These are phyloP conservation scores for Magnolia kwangsiensis DNA, from an alignment of 164 flowering plant species.

Conservation along the genomic window DNA sequence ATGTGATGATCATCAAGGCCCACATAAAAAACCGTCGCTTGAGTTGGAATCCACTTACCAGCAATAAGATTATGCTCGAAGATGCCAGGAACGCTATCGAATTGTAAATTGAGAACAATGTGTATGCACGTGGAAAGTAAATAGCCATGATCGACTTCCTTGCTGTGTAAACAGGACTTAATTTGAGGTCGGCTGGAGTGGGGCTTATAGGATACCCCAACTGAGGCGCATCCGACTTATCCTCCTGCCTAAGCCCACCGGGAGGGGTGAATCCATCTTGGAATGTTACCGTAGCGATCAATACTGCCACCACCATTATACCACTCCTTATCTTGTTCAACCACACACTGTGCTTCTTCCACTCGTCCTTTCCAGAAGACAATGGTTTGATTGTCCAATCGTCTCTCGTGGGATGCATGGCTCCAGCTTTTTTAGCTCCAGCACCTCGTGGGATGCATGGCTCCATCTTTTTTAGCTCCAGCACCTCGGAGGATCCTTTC, in stretches of 20 bases:
- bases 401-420: not conserved
- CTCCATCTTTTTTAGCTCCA: not conserved
- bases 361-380: not conserved
- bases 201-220: too few relatives aligned
- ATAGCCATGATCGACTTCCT: not conserved
- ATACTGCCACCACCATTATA: not conserved
- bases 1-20: not conserved
- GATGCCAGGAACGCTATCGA: not conserved
- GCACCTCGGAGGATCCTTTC: not conserved
- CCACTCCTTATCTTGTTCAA: not conserved
- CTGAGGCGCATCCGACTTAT: too few relatives aligned
- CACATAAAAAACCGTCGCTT: not conserved
- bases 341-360: not conserved
- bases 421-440: not conserved
- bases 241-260: too few relatives aligned
- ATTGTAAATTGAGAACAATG: not conserved
- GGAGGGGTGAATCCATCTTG: not conserved
- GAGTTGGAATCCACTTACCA: not conserved
- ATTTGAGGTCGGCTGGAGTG: too few relatives aligned
- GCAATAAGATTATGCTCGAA: too few relatives aligned
- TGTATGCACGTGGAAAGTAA: not conserved
- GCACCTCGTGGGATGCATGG: too few relatives aligned
- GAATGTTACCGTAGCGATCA: slow-evolving; percentile 2
- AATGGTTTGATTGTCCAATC: not conserved
- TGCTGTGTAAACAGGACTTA: too few relatives aligned